Conservation (phyloP, 2,329 filamentous ascomycete genomes). For the Penicillium vulpinum region DNA sequence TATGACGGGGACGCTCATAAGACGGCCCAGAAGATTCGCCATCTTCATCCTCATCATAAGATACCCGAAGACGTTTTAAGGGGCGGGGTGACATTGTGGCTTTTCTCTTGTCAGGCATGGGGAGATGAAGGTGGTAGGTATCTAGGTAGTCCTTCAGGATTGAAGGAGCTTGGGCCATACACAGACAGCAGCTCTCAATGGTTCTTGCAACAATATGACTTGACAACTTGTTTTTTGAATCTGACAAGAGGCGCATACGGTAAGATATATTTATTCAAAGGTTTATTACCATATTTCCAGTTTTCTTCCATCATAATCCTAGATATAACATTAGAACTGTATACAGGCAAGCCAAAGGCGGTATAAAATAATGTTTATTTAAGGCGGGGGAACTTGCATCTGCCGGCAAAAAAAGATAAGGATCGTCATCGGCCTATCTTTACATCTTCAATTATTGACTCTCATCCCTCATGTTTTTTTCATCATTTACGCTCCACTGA, state of each 20-base stretch:
- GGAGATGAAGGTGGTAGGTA: constrained; percentile 14
- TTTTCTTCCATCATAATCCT: neutral
- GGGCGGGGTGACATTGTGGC: constrained; percentile 22
- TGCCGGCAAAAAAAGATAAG: constrained; percentile 3
- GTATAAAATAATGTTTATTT: neutral
- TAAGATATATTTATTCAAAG: neutral
- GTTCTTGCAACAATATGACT: neutral
- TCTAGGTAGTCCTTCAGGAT: constrained; percentile 7
- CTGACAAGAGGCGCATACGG: neutral
- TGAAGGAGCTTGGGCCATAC: constrained; percentile 28
- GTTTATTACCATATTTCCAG: neutral
- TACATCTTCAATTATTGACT: neutral
- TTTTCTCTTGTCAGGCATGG: constrained; percentile 40
- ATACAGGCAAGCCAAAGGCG: neutral
- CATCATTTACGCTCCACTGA: neutral
- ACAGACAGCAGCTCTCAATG: neutral
- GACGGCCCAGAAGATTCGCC: constrained; percentile 24
- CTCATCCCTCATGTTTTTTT: neutral
- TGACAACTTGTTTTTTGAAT: neutral
- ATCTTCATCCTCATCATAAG: constrained; percentile 30
- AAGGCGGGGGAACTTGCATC: neutral
- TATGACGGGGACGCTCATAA: constrained; percentile 49
- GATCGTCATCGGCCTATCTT: constrained; percentile 3
- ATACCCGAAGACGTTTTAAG: constrained; percentile 34
- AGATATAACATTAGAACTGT: neutral